These are phyloP conservation scores for Ganoderma boninense DNA, from an alignment of 1,284 basidiomycete species.

Conservation along the genomic window DNA sequence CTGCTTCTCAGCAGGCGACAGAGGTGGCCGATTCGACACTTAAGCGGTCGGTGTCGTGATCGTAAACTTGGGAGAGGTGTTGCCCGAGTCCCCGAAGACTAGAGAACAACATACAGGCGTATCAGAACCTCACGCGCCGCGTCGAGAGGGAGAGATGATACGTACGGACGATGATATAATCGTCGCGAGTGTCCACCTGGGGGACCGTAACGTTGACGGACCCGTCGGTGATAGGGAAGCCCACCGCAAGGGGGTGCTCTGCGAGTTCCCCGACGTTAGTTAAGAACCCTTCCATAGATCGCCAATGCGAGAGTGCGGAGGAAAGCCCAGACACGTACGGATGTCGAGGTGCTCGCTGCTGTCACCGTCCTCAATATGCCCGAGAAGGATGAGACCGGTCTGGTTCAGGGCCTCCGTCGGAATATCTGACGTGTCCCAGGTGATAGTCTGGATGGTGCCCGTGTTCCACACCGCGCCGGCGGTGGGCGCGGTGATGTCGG, in stretches of 20 bases:
- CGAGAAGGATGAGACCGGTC: conserved; percentile 48
- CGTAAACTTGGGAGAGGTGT: conserved; percentile 44
- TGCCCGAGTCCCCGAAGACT: conserved; percentile 49
- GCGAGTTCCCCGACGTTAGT: background rate
- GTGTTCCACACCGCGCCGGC: conserved; percentile 46
- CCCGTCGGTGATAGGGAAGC: conserved; percentile 46
- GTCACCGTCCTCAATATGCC: conserved; percentile 39
- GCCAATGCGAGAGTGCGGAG: background rate
- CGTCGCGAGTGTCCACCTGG: conserved; percentile 36
- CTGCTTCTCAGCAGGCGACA: background rate
- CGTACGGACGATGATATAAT: conserved; percentile 52
- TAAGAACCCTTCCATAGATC: background rate
- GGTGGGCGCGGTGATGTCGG: conserved; percentile 49
- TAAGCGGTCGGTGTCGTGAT: conserved; percentile 30
- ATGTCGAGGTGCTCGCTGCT: conserved; percentile 50
- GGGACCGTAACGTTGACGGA: conserved; percentile 44
- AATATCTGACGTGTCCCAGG: conserved; percentile 50
- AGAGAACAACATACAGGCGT: background rate
- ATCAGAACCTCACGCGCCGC: conserved; percentile 18
- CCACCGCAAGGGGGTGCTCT: conserved; percentile 48
- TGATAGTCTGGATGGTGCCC: conserved; percentile 48
- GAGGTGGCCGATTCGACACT: background rate
- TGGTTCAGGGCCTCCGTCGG: conserved; percentile 41
- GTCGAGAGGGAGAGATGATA: conserved; percentile 20
- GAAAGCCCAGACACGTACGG: conserved; percentile 40